Evolutionary conservation across 306 rosid genomes (phyloP).

Genomic region (Bauhinia variegata): DNA sequence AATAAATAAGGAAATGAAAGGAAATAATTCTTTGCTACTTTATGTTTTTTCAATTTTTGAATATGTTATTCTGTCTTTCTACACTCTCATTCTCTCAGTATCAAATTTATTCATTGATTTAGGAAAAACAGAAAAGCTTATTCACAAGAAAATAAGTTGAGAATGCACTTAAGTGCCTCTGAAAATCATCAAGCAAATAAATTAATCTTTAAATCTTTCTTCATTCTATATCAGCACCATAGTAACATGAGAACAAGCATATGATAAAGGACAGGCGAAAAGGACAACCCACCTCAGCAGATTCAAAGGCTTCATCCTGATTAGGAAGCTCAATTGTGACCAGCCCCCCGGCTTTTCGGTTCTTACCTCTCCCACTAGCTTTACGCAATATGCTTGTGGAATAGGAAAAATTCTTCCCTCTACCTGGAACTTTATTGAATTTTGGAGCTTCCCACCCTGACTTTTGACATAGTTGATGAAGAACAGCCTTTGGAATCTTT

Average conservation of each 20-base stretch:
- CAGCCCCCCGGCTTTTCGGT: slow-evolving; percentile 88
- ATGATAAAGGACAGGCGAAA: slow-evolving; percentile 8
- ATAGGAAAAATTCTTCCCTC: slow-evolving; percentile 66
- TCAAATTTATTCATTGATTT: too few relatives aligned
- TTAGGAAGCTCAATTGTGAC: slow-evolving; percentile 87
- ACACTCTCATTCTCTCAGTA: too few relatives aligned
- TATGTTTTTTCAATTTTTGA: too few relatives aligned
- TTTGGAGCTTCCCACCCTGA: slow-evolving; percentile 99
- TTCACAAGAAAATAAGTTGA: not conserved
- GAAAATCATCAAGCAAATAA: slow-evolving; percentile 3
- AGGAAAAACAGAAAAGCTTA: too few relatives aligned
- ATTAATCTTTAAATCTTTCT: not conserved
- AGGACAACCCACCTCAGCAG: slow-evolving; percentile 72
- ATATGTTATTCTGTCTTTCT: too few relatives aligned
- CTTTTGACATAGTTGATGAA: slow-evolving; percentile 92
- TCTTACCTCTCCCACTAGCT: slow-evolving; percentile 96
- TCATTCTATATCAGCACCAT: not conserved
- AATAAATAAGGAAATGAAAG: too few relatives aligned
- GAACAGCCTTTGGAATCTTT: slow-evolving; percentile 92
- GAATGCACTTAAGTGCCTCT: not conserved
- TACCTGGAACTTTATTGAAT: slow-evolving; percentile 67
- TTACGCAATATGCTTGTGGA: slow-evolving; percentile 75
- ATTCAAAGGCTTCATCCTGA: slow-evolving; percentile 62
- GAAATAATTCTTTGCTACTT: too few relatives aligned
- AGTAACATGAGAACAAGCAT: slow-evolving; percentile 7